A percentile compares a stretch with the other conserved stretches of the same genome.
Evolutionary conservation across 1,139 yeast genomes (phyloP).

Genomic region (Kluyveromyces sp.): DNA sequence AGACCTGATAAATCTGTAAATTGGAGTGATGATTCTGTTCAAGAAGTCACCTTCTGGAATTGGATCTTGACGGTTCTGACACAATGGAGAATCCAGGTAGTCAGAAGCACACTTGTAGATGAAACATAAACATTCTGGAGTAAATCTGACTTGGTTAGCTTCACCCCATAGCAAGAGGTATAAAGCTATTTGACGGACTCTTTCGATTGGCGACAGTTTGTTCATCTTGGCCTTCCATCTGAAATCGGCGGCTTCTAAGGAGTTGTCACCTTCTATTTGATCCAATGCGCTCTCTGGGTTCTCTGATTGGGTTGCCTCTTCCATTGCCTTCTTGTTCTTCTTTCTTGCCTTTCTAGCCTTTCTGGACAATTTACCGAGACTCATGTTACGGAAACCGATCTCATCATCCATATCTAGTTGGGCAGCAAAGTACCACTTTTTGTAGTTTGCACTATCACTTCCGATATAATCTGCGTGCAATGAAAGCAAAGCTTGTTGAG

Average conservation of each 20-base stretch:
- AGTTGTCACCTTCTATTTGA: slow-evolving; percentile 82
- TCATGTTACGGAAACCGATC: slow-evolving; percentile 72
- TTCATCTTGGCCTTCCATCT: slow-evolving; percentile 82
- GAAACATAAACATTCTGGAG: slow-evolving; percentile 88
- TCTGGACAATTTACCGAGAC: slow-evolving; percentile 59
- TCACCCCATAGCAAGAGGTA: slow-evolving; percentile 96
- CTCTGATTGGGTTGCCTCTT: slow-evolving; percentile 38
- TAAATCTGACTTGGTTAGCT: slow-evolving; percentile 93
- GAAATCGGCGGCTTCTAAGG: slow-evolving; percentile 71
- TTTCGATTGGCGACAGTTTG: slow-evolving; percentile 59
- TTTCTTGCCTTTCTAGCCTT: slow-evolving; percentile 47
- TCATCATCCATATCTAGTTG: slow-evolving; percentile 80
- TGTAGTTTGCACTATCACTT: slow-evolving; percentile 84
- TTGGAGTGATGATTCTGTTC: slow-evolving; percentile 85
- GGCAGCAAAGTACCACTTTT: slow-evolving; percentile 95
- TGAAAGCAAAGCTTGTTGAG: slow-evolving; percentile 85
- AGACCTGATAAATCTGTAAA: slow-evolving; percentile 83
- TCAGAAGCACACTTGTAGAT: slow-evolving; percentile 90
- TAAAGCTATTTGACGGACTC: slow-evolving; percentile 84
- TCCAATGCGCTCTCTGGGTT: slow-evolving; percentile 40
- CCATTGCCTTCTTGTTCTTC: slow-evolving; percentile 56
- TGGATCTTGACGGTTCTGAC: slow-evolving; percentile 83
- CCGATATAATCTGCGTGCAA: slow-evolving; percentile 97
- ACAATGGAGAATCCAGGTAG: slow-evolving; percentile 77
- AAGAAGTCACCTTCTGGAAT: slow-evolving; percentile 95